phyloP scores from a whole-genome alignment of 768 basidiomycete genomes.

The Hortiboletus flavorubellus region DNA sequence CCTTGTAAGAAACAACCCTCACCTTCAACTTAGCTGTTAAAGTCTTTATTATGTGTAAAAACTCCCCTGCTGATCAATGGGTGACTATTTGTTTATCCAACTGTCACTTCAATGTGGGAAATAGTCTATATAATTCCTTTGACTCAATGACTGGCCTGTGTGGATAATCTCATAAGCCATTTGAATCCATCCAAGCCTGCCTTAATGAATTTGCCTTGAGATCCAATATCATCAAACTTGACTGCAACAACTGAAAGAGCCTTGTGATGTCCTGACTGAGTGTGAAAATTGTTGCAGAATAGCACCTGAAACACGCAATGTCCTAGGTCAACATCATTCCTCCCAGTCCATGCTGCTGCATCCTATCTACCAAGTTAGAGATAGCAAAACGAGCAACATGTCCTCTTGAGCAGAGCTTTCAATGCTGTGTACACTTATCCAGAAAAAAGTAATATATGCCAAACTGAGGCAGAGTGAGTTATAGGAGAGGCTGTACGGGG shows the following conservation, averaged over 20 bases:
- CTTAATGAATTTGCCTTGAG: slow-evolving; percentile 50
- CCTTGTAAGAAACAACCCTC: neutral
- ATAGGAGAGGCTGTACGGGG: neutral
- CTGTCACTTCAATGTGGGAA: slow-evolving; percentile 42
- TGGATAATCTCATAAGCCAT: neutral
- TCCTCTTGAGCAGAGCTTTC: slow-evolving; percentile 48
- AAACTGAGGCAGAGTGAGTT: neutral
- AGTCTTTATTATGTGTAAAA: slow-evolving; percentile 55
- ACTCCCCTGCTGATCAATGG: slow-evolving; percentile 49
- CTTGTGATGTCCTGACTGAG: slow-evolving; percentile 58
- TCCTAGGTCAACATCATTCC: neutral
- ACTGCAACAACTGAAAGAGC: slow-evolving; percentile 60
- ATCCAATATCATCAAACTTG: slow-evolving; percentile 54
- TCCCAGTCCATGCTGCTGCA: neutral
- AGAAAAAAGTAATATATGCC: neutral
- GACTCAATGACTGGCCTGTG: slow-evolving; percentile 57
- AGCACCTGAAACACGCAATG: slow-evolving; percentile 40
- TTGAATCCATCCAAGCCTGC: neutral
- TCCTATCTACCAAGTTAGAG: slow-evolving; percentile 55
- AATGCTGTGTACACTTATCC: slow-evolving; percentile 39
- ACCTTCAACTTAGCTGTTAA: slow-evolving; percentile 72
- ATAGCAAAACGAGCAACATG: slow-evolving; percentile 60
- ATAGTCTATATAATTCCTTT: slow-evolving; percentile 55
- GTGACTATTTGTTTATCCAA: slow-evolving; percentile 49
- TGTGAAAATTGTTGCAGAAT: slow-evolving; percentile 64